A percentile compares a stretch with the other conserved stretches of the same genome.
Evolutionary conservation across 768 basidiomycete genomes (phyloP).

Genomic region (Amanita fuliginea): DNA sequence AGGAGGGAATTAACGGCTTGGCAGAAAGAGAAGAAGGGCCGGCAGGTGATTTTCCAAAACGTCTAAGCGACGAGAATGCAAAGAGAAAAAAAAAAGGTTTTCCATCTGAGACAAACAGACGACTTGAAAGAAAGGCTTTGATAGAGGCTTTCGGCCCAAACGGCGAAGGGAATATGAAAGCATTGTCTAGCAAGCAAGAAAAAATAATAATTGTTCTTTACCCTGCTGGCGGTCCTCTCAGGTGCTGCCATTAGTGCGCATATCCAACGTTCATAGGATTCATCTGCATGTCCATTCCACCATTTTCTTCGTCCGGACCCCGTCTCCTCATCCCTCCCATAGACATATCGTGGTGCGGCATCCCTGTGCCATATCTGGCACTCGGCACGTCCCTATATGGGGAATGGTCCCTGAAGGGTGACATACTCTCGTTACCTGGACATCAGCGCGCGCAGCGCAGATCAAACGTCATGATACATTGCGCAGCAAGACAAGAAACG

Average conservation of each 20-base stretch:
- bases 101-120: background rate
- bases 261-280: constrained; percentile 19
- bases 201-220: background rate
- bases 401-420: constrained; percentile 19
- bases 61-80: background rate
- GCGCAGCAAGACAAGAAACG: background rate
- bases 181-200: background rate
- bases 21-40: background rate
- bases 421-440: constrained; percentile 7
- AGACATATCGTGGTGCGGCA: constrained; percentile 7
- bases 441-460: constrained; percentile 1
- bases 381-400: constrained; percentile 17
- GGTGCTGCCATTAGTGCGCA: constrained; percentile 16
- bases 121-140: too few species aligned
- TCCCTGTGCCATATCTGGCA: constrained; percentile 8
- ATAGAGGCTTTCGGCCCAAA: background rate
- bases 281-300: constrained; percentile 20
- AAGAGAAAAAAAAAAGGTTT: background rate
- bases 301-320: constrained; percentile 14
- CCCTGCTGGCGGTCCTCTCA: background rate
- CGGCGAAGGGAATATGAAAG: background rate
- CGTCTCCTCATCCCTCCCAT: constrained; percentile 14
- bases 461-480: background rate
- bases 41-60: background rate
- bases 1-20: background rate